A percentile compares a stretch with the other conserved stretches of the same genome.
phyloP scores from a whole-genome alignment of 495 filamentous ascomycete genomes.

The Pseudoneurospora amorphoporcata region DNA sequence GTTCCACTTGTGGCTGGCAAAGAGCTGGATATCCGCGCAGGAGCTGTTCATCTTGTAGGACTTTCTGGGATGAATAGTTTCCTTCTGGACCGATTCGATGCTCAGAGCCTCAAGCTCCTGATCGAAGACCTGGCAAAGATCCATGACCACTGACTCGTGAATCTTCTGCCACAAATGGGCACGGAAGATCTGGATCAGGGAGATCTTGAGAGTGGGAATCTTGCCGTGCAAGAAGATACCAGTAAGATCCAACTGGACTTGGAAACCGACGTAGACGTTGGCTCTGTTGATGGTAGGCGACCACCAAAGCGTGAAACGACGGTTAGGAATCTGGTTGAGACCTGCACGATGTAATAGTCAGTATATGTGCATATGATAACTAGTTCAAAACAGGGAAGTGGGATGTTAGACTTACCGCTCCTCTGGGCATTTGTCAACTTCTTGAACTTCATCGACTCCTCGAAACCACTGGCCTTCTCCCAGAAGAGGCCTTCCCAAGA shows the following conservation, averaged over 20 bases:
- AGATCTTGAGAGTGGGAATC: slow-evolving; percentile 97
- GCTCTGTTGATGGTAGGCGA: slow-evolving; percentile 71
- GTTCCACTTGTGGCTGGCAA: slow-evolving; percentile 98
- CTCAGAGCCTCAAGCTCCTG: slow-evolving; percentile 93
- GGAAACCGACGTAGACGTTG: slow-evolving; percentile 91
- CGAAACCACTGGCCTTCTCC: slow-evolving; percentile 60
- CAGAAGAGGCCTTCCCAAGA: slow-evolving; percentile 99
- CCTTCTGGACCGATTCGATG: slow-evolving; percentile 98
- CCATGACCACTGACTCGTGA: slow-evolving; percentile 98
- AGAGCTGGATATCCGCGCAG: slow-evolving; percentile 95
- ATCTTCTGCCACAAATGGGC: slow-evolving; percentile 99
- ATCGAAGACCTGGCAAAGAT: slow-evolving; percentile 98
- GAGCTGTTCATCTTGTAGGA: slow-evolving; percentile 99
- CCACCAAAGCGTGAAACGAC: slow-evolving; percentile 99
- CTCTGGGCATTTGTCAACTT: slow-evolving; percentile 98
- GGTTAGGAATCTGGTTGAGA: slow-evolving; percentile 99
- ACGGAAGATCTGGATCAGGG: slow-evolving; percentile 98
- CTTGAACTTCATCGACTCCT: slow-evolving; percentile 82
- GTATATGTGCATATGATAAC: neutral
- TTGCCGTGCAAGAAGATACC: slow-evolving; percentile 99
- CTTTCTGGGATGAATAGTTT: slow-evolving; percentile 98
- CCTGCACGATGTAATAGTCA: neutral
- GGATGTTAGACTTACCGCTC: slow-evolving; percentile 44
- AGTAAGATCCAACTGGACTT: slow-evolving; percentile 95
- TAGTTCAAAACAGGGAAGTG: neutral